Conservation (phyloP, 768 basidiomycete species). For the Sarcodon aspratus region DNA sequence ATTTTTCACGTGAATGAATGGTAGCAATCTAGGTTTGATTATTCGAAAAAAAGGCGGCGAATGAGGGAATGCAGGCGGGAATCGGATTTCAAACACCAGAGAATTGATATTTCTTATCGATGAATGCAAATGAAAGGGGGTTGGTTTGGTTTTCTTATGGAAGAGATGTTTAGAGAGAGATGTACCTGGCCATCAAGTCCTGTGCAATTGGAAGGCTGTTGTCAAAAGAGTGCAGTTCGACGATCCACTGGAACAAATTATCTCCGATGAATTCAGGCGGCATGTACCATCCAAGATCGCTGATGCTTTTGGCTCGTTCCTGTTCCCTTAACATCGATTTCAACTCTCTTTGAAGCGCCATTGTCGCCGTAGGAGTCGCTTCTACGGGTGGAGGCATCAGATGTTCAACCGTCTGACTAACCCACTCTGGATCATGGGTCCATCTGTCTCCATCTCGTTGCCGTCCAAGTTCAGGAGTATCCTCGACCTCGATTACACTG, state of each 20-base stretch:
- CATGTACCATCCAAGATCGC: slow-evolving; percentile 62
- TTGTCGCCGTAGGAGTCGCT: slow-evolving; percentile 39
- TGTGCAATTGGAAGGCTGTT: slow-evolving; percentile 44
- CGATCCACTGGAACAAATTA: slow-evolving; percentile 64
- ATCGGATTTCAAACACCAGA: slow-evolving; percentile 63
- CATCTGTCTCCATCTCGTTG: slow-evolving; percentile 28
- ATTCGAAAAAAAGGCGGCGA: slow-evolving; percentile 71
- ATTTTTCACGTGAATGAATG: slow-evolving; percentile 36
- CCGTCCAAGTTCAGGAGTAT: not conserved
- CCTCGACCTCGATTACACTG: not conserved
- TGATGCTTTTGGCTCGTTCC: slow-evolving; percentile 29
- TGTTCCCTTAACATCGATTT: slow-evolving; percentile 53
- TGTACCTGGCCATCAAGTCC: slow-evolving; percentile 41
- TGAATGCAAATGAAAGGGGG: not conserved
- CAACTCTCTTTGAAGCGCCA: slow-evolving; percentile 52
- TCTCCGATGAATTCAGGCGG: slow-evolving; percentile 54
- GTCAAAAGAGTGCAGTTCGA: slow-evolving; percentile 66
- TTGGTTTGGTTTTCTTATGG: no score
- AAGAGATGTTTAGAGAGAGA: slow-evolving; percentile 1
- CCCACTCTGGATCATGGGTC: slow-evolving; percentile 42
- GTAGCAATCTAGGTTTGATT: slow-evolving; percentile 60
- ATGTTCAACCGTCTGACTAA: slow-evolving; percentile 27
- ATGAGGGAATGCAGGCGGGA: slow-evolving; percentile 53
- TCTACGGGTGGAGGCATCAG: slow-evolving; percentile 52
- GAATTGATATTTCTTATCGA: slow-evolving; percentile 41